A percentile compares a stretch with the other conserved stretches of the same genome.
These are phyloP conservation scores for Pelagomonas calceolata DNA, from an alignment of 108 stramenopile species.

Conservation along the genomic window DNA sequence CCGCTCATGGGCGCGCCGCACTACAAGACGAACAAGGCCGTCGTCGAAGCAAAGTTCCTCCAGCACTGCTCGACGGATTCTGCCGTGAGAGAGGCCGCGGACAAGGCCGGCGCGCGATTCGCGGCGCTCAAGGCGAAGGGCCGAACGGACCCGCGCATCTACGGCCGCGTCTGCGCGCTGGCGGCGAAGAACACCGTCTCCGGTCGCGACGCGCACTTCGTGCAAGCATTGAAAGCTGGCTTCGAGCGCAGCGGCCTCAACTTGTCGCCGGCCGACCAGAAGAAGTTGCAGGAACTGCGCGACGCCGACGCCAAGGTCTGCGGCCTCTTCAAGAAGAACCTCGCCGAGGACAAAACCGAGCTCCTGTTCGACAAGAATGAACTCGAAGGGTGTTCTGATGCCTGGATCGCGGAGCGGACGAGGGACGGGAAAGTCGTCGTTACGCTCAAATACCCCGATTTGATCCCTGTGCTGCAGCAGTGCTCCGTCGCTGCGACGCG, in stretches of 20 bases:
- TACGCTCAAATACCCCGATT: conserved; percentile 40
- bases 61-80: conserved; percentile 36
- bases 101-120: conserved; percentile 26
- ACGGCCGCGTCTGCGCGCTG: conserved; percentile 22
- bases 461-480: conserved; percentile 32
- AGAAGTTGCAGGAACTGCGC: conserved; percentile 20
- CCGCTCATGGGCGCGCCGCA: conserved; percentile 37
- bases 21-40: conserved; percentile 38
- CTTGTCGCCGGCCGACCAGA: conserved; percentile 17
- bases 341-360: conserved; percentile 29
- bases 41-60: conserved; percentile 33
- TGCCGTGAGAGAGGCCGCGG: conserved; percentile 27
- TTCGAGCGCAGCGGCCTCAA: conserved; percentile 41
- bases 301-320: conserved; percentile 32
- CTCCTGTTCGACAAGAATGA: conserved; percentile 31
- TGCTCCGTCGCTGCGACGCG: conserved; percentile 37
- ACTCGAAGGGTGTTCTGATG: conserved; percentile 25
- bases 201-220: too few relatives aligned
- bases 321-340: conserved; percentile 20
- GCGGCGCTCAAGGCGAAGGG: conserved; percentile 21
- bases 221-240: conserved; percentile 17
- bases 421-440: conserved; percentile 28
- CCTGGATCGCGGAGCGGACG: conserved; percentile 31
- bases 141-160: conserved; percentile 31
- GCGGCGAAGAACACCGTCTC: conserved; percentile 14